Evolutionary conservation across 2,329 filamentous ascomycete species (phyloP), one percentile per base, ranked within the genome.

Genomic region (Ophiostoma triangulosporum): DNA sequence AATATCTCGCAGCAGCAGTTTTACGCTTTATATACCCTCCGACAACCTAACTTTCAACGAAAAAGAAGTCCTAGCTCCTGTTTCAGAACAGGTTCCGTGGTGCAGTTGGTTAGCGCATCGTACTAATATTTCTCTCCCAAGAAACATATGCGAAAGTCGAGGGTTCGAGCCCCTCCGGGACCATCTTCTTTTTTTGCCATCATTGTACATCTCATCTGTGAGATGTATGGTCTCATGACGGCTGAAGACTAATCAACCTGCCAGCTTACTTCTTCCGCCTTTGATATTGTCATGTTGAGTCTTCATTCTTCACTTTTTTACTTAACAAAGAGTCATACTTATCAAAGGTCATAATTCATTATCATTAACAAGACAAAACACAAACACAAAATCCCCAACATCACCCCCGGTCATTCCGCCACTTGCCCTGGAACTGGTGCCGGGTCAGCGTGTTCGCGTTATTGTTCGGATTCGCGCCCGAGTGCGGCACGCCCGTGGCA

Each of bases 101-200:
- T 58, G 57, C 57, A 58, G 55, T 57, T 58, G 56, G 55, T 58
- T 58, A 58, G 57, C 57, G 57, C 57, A 58, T 58, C 57, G 57
- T 58, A 58, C 57, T 58, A 58, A 58, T 58, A 58, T 50, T 55
- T 57, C 46, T 46, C 6, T 43, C 6, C 8, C 20, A 35, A 45
- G 54, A 55, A 53, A 52, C 48, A 29, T 38, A 58, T 58, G 57
- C 57, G 57, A 58, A 58, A 58, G 57, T 58, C 57, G 57, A 58
- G 57, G 56, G 57, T 59, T 59, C 57, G 57, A 59, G 57, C 57
- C 57, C 56, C 57, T 59, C 57, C 57, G 57, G 56, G 57, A 59
- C 56, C 57, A 58, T 51, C 31, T 33, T 32, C 9, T 54, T 12
- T 40, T 12, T 31, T 46, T 46, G 31, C 31, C 4, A 17, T 49